Evolutionary conservation across 2,329 filamentous ascomycete genomes (phyloP).

Genomic region (Beauveria varroae): DNA sequence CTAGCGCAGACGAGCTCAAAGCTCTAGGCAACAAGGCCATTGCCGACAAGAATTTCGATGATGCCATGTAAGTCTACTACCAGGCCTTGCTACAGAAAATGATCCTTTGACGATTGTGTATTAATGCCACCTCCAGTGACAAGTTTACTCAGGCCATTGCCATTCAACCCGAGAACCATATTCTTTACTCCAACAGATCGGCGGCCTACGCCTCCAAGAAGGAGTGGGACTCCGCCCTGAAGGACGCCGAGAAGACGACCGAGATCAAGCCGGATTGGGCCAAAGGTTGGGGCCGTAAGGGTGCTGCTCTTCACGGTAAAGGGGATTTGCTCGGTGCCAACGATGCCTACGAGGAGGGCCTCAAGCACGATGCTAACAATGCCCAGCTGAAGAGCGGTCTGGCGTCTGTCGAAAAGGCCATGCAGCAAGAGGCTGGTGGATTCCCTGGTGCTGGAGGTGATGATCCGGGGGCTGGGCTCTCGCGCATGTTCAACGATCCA

Average conservation of each 20-base stretch:
- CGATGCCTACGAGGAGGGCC: constrained; percentile 88
- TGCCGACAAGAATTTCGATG: constrained; percentile 91
- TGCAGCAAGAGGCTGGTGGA: constrained; percentile 51
- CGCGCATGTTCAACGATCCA: constrained; percentile 90
- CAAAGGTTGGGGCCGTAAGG: constrained; percentile 93
- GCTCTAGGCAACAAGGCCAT: constrained; percentile 98
- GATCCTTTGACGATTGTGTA: too few species aligned
- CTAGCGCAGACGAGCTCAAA: constrained; percentile 74
- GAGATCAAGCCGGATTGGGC: constrained; percentile 97
- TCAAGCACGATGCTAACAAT: constrained; percentile 87
- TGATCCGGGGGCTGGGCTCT: constrained; percentile 70
- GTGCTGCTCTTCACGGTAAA: constrained; percentile 78
- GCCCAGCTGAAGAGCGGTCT: constrained; percentile 87
- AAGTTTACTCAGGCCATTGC: constrained; percentile 93
- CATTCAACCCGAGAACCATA: constrained; percentile 82
- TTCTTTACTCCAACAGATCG: constrained; percentile 96
- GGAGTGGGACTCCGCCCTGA: constrained; percentile 75
- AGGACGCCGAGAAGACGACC: constrained; percentile 88
- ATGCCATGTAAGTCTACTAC: constrained; percentile 69
- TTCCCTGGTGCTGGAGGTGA: constrained; percentile 38
- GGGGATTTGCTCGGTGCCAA: constrained; percentile 79
- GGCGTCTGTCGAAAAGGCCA: constrained; percentile 76
- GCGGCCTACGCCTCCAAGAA: constrained; percentile 81
- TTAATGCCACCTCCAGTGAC: constrained; percentile 48
- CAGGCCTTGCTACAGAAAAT: background rate